phyloP scores from a whole-genome alignment of 192 early-diverging fungal genomes.

The Coemansia sp. region DNA sequence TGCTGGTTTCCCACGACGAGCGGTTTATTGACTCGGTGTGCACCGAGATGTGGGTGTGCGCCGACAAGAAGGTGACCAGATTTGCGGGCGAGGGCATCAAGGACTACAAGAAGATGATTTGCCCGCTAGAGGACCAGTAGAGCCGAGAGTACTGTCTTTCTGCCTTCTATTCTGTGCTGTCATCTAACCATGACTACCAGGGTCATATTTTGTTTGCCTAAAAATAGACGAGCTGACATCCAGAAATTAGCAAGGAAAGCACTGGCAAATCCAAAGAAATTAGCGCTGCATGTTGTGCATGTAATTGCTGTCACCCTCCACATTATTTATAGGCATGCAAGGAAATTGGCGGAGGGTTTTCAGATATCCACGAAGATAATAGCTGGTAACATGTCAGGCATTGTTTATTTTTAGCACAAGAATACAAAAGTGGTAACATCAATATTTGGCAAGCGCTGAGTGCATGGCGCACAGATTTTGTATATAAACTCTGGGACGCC shows the following conservation, averaged over 20 bases:
- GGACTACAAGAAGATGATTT: constrained; percentile 66
- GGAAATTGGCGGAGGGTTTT: no score
- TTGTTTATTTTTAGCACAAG: no score
- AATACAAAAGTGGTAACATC: no score
- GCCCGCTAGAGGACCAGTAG: constrained; percentile 35
- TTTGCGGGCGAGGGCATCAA: constrained; percentile 86
- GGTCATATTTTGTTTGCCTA: background rate
- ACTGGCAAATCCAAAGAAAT: background rate
- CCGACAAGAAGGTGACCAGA: constrained; percentile 70
- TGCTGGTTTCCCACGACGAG: constrained; percentile 97
- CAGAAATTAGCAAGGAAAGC: background rate
- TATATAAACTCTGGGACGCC: no score
- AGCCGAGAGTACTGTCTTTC: background rate
- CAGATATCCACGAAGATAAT: no score
- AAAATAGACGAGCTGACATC: background rate
- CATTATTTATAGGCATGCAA: no score
- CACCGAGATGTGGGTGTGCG: constrained; percentile 91
- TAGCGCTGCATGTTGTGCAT: background rate
- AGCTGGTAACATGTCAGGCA: no score
- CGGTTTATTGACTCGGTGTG: constrained; percentile 86
- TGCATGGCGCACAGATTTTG: no score
- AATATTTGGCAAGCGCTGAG: no score
- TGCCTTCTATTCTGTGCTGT: background rate
- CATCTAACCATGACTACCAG: no score
- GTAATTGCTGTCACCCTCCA: background rate